phyloP scores from a whole-genome alignment of 1,284 basidiomycete genomes.

The Cryptococcus sp. region DNA sequence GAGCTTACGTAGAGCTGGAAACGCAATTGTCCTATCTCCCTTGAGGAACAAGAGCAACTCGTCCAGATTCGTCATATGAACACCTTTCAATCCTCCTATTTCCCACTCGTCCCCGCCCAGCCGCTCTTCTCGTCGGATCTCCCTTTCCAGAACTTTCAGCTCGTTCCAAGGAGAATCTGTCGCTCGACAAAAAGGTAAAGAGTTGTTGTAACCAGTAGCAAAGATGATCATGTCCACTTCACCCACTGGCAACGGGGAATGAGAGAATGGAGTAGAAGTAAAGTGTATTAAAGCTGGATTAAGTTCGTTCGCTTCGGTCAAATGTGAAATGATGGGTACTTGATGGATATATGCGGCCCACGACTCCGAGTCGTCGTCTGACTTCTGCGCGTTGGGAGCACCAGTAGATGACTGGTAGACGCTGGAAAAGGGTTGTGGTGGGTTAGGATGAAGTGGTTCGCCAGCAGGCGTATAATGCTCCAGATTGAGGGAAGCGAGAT shows the following conservation, averaged over 20 bases:
- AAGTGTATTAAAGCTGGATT: slow-evolving; percentile 35
- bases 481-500: slow-evolving; percentile 51
- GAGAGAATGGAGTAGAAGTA: neutral
- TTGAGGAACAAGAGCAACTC: slow-evolving; percentile 49
- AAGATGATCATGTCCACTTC: slow-evolving; percentile 53
- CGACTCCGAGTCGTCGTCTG: slow-evolving; percentile 22
- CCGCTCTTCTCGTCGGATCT: slow-evolving; percentile 17
- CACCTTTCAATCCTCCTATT: slow-evolving; percentile 43
- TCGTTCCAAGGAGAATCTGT: slow-evolving; percentile 45
- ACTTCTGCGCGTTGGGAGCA: slow-evolving; percentile 4
- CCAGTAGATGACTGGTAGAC: slow-evolving; percentile 45
- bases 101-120: slow-evolving; percentile 23
- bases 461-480: slow-evolving; percentile 3
- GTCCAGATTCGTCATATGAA: slow-evolving; percentile 43
- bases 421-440: slow-evolving; percentile 15
- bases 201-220: slow-evolving; percentile 55
- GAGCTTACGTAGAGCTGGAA: slow-evolving; percentile 47
- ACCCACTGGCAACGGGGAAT: slow-evolving; percentile 7
- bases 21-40: slow-evolving; percentile 48
- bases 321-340: slow-evolving; percentile 43
- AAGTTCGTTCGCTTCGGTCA: slow-evolving; percentile 16
- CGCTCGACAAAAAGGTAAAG: slow-evolving; percentile 50
- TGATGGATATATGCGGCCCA: slow-evolving; percentile 45
- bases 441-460: slow-evolving; percentile 3
- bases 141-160: slow-evolving; percentile 18